Evolutionary conservation across 306 rosid species (phyloP), one percentile per base, ranked within the genome.

Genomic region (Corylus avellana): DNA sequence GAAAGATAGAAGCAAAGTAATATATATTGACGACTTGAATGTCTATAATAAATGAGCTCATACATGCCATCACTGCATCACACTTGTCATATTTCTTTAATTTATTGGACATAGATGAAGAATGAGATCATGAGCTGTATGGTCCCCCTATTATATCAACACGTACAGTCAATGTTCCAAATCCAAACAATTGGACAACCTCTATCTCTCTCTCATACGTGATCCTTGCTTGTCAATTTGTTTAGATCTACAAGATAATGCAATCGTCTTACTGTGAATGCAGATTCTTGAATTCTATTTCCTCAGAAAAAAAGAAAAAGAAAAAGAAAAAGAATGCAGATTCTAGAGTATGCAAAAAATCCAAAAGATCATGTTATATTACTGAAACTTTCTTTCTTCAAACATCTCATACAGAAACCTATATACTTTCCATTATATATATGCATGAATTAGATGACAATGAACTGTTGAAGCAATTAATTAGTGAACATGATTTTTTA

Each of bases 61-160:
- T 79, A 46, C 49, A 62, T 20, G 42, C 55, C 5, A 75, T 32
- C 35, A 32, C 35, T 32, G 35, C 35, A 32, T 55, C 79, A 72
- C 62, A 76, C 7, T 58, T n/a, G 29, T 81, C 88, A 79, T 79
- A 85, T 62, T 73, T 84, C 77, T 48, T 85, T 42, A 42, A 42
- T 42, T 74, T 67, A 69, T 55, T 61, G 53, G 76, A 51, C 72
- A 82, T 77, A 63, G 74, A 81, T 78, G 74, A 66, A 49, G 68
- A 46, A 81, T 72, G 51, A 86, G 35, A 78, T 55, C 54, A 53
- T 74, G 73, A 80, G 84, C 80, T 73, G 82, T 80, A 74, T 83
- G 83, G 90, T 75, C 85, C 88, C 86, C 81, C 84, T 39, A 56
- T 76, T 63, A 54, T 56, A 79, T 76, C 82, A 76, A 79, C 75